These are phyloP conservation scores for Piromyces sp. DNA, from an alignment of 192 early-diverging fungal species.

Conservation along the genomic window DNA sequence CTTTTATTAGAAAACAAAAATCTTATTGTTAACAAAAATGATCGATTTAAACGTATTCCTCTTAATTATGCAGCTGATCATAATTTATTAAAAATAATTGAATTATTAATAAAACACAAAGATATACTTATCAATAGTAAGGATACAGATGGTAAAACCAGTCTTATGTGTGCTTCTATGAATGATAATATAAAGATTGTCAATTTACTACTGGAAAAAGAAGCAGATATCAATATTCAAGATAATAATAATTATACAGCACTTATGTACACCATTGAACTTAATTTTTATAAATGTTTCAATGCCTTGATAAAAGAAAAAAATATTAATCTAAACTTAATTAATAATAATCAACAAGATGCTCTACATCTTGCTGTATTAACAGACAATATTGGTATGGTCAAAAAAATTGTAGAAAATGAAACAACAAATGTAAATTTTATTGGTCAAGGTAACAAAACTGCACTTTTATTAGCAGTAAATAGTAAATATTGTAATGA, in stretches of 20 bases:
- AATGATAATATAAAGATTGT: not conserved
- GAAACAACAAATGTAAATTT: not conserved
- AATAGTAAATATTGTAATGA: not conserved
- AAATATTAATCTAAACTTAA: not conserved
- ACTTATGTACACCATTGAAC: not conserved
- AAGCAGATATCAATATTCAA: not conserved
- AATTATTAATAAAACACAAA: not conserved
- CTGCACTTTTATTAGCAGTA: not conserved
- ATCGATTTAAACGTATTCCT: not conserved
- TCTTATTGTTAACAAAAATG: not conserved
- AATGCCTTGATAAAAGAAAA: not conserved
- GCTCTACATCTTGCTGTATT: not conserved
- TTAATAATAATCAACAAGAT: not conserved
- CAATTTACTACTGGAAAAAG: not conserved
- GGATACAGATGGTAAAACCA: not conserved
- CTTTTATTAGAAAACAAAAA: not conserved
- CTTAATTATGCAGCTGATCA: not conserved
- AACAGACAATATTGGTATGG: not conserved
- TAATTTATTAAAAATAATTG: not conserved
- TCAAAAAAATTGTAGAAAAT: not conserved
- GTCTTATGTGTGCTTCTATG: not conserved
- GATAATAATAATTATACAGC: not conserved
- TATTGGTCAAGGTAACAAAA: not conserved
- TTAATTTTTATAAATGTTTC: not conserved
- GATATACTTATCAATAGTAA: not conserved